A percentile compares a stretch with the other conserved stretches of the same genome.
Conservation (phyloP, 148 eudicot species). For the Gaultheria prostrata region DNA sequence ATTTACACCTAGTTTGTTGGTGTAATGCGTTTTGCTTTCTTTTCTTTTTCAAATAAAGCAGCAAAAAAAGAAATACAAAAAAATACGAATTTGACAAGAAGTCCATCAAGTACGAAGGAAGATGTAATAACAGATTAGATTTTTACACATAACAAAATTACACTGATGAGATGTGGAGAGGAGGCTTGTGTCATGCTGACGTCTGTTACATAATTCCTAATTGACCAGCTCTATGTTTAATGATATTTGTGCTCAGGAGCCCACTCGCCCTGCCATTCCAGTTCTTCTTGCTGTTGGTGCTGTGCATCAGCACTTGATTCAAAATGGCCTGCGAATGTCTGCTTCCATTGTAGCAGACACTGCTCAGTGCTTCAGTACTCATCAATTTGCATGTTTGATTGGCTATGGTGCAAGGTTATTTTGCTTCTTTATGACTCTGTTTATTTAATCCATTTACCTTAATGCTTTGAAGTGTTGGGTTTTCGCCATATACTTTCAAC, state of each 20-base stretch:
- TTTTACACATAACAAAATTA: neutral
- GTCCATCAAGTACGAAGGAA: neutral
- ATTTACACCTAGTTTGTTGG: constrained; percentile 4
- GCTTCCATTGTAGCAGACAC: constrained; percentile 96
- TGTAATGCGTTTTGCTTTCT: neutral
- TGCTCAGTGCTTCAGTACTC: constrained; percentile 99
- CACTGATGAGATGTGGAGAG: neutral
- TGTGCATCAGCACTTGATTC: constrained; percentile 97
- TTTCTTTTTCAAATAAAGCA: neutral
- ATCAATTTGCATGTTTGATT: constrained; percentile 96
- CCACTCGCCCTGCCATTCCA: constrained; percentile 97
- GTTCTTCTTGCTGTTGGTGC: constrained; percentile 99
- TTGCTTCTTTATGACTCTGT: constrained; percentile 3
- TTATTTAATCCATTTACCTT: constrained; percentile 19
- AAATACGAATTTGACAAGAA: neutral
- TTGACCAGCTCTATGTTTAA: neutral
- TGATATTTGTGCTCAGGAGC: constrained; percentile 44
- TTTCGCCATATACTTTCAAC: neutral
- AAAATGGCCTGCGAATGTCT: constrained; percentile 92
- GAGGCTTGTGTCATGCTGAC: constrained; percentile 5
- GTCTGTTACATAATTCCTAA: neutral
- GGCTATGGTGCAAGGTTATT: constrained; percentile 98
- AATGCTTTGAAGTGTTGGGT: neutral
- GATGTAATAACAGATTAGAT: neutral
- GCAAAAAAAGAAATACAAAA: neutral